phyloP scores from a whole-genome alignment of 371 early-diverging fungal species.

The Mortierella sp. region DNA sequence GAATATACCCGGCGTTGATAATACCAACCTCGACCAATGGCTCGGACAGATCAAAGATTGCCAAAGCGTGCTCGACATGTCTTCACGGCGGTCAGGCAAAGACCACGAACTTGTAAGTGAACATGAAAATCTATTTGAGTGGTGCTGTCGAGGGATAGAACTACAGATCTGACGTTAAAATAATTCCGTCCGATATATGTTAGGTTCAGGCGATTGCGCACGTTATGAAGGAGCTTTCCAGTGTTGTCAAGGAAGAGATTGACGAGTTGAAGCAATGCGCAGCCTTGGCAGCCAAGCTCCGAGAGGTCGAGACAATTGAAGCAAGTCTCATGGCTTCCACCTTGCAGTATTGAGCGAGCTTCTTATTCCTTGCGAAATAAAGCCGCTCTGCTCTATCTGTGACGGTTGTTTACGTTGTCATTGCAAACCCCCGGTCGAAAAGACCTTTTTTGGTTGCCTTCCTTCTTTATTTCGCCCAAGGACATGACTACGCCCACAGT shows the following conservation, averaged over 20 bases:
- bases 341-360: background rate
- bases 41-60: constrained; percentile 32
- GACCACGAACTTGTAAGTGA: constrained; percentile 26
- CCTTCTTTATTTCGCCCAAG: background rate
- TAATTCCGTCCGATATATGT: background rate
- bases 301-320: constrained; percentile 24
- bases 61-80: constrained; percentile 10
- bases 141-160: background rate
- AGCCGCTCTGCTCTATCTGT: background rate
- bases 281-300: constrained; percentile 16
- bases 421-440: constrained; percentile 2
- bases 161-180: background rate
- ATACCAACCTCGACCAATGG: constrained; percentile 24
- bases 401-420: constrained; percentile 11
- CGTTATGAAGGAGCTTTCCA: constrained; percentile 17
- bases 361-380: background rate
- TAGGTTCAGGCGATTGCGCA: constrained; percentile 31
- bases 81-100: background rate
- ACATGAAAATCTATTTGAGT: background rate
- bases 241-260: constrained; percentile 25
- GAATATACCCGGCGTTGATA: constrained; percentile 22
- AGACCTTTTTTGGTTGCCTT: background rate
- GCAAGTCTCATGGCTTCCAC: constrained; percentile 18
- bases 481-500: background rate
- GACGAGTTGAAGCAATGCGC: constrained; percentile 30